Percentiles rank a stretch among this genome's conserved stretches.
phyloP scores from a whole-genome alignment of 495 filamentous ascomycete genomes.

The Gamarada debralockiae region DNA sequence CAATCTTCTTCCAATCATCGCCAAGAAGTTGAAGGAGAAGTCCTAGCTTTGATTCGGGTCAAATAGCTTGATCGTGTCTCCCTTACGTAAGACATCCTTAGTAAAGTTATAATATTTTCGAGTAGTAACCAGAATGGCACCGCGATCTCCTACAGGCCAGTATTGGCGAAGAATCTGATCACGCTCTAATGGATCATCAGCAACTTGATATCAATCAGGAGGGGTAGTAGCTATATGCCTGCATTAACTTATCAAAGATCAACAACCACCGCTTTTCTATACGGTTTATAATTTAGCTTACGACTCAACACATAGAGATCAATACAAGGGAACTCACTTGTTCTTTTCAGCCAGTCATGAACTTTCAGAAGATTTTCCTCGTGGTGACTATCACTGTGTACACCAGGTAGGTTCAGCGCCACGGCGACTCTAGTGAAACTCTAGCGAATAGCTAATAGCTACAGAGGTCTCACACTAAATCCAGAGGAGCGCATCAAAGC shows the following conservation, averaged over 20 bases:
- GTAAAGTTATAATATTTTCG: constrained; percentile 14
- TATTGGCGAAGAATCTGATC: constrained; percentile 1
- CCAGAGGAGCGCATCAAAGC: constrained; percentile 23
- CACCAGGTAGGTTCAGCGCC: constrained; percentile 16
- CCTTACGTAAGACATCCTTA: constrained; percentile 11
- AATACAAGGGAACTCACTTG: constrained; percentile 12
- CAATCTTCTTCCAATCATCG: constrained; percentile 6
- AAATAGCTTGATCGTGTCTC: constrained; percentile 15
- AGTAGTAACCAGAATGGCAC: constrained; percentile 14
- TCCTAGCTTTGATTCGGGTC: constrained; percentile 8
- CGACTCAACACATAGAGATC: not conserved
- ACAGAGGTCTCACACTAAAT: constrained; percentile 19
- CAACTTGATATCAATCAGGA: too few species aligned
- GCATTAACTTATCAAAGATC: constrained; percentile 25
- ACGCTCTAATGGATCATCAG: not conserved
- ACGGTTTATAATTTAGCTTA: not conserved
- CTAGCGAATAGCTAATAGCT: constrained; percentile 19
- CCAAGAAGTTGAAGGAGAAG: constrained; percentile 12
- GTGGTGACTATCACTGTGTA: constrained; percentile 18
- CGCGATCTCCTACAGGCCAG: constrained; percentile 9
- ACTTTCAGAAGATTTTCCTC: constrained; percentile 23
- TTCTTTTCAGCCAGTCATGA: constrained; percentile 21
- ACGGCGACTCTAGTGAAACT: constrained; percentile 27
- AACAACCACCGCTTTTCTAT: constrained; percentile 17
- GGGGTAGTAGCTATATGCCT: too few species aligned